These are phyloP conservation scores for Pittosporum tobira DNA, from an alignment of 129 eudicot genomes.

Conservation along the genomic window DNA sequence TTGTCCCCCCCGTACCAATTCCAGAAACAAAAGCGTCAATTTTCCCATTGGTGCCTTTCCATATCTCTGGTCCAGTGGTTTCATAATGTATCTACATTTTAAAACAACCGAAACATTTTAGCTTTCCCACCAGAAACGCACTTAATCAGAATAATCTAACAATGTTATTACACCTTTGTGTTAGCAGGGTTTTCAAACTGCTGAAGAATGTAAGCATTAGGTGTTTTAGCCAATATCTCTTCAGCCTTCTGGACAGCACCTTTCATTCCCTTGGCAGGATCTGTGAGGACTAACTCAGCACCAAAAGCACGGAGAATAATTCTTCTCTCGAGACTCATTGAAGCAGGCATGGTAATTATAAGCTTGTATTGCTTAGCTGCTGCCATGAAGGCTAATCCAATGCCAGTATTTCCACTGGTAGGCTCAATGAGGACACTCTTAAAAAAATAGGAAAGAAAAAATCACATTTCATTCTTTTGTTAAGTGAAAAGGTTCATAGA, in stretches of 20 bases:
- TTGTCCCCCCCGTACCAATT: slow-evolving; percentile 93
- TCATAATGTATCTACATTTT: slow-evolving; percentile 62
- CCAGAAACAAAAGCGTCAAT: slow-evolving; percentile 83
- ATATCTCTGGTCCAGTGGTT: slow-evolving; percentile 89
- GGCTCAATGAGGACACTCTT: slow-evolving; percentile 91
- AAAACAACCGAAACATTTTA: slow-evolving; percentile 11
- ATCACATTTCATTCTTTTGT: slow-evolving; percentile 8
- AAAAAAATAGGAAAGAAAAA: neutral
- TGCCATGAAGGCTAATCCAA: slow-evolving; percentile 93
- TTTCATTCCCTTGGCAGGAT: slow-evolving; percentile 92
- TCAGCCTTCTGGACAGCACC: slow-evolving; percentile 87
- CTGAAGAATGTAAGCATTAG: slow-evolving; percentile 80
- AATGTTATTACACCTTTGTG: slow-evolving; percentile 49
- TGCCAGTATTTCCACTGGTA: slow-evolving; percentile 94
- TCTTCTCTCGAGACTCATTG: slow-evolving; percentile 79
- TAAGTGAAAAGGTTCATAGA: neutral
- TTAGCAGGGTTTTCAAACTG: slow-evolving; percentile 97
- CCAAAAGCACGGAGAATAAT: slow-evolving; percentile 91
- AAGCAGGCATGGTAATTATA: slow-evolving; percentile 91
- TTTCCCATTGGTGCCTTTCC: slow-evolving; percentile 76
- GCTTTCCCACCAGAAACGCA: neutral
- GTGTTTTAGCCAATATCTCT: slow-evolving; percentile 76
- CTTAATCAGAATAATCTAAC: neutral
- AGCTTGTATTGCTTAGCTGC: slow-evolving; percentile 97
- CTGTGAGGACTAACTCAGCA: slow-evolving; percentile 86